Evolutionary conservation across 495 filamentous ascomycete genomes (phyloP).

Genomic region (Penicillium psychrofluorescens): DNA sequence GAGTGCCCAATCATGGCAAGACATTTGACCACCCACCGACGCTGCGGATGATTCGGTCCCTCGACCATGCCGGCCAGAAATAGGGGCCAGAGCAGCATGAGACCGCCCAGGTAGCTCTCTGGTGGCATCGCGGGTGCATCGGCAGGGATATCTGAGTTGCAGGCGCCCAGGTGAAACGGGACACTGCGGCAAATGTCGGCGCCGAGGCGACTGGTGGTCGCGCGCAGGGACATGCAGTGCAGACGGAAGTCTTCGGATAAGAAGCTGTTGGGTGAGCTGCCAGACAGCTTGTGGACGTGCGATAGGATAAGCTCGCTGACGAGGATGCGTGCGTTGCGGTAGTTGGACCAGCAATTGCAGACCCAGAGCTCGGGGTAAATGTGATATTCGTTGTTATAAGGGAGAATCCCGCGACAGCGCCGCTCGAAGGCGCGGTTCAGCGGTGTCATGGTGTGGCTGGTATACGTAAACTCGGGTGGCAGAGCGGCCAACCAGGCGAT

Average conservation of each 20-base stretch:
- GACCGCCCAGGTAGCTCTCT: constrained; percentile 29
- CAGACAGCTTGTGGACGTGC: constrained; percentile 10
- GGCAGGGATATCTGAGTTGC: constrained; percentile 2
- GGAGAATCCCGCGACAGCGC: constrained; percentile 16
- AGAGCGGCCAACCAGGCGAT: constrained; percentile 33
- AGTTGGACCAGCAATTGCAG: constrained; percentile 54
- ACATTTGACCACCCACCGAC: constrained; percentile 36
- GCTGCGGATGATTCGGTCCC: constrained; percentile 20
- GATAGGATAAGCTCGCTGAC: constrained; percentile 45
- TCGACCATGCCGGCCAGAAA: constrained; percentile 35
- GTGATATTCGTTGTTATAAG: constrained; percentile 52
- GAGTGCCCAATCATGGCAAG: constrained; percentile 34
- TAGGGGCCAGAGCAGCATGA: constrained; percentile 44
- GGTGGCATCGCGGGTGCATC: constrained; percentile 5
- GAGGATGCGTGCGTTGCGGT: constrained; percentile 53
- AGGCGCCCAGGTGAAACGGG: constrained; percentile 30
- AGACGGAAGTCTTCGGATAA: constrained; percentile 25
- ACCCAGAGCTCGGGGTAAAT: constrained; percentile 51
- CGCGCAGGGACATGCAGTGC: constrained; percentile 26
- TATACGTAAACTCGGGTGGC: constrained; percentile 30
- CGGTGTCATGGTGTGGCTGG: constrained; percentile 16
- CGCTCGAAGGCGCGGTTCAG: constrained; percentile 15
- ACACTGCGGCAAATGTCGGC: constrained; percentile 40
- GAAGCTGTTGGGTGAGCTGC: constrained; percentile 4
- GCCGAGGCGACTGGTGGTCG: constrained; percentile 27